phyloP scores from a whole-genome alignment of 2,329 filamentous ascomycete species.

The Blastomyces parvus region DNA sequence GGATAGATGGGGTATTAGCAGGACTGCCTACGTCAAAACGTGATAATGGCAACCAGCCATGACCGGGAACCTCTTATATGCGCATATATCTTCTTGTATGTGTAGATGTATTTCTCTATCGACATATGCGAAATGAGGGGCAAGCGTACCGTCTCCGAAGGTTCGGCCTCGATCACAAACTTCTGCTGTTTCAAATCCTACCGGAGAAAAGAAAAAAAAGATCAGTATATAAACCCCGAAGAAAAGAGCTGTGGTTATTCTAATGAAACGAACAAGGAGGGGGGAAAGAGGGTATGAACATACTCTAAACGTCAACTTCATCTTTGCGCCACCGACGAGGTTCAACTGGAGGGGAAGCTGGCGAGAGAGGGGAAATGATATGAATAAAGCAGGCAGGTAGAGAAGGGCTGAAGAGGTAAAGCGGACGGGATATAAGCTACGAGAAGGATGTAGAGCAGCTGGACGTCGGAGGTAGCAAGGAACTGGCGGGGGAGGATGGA shows the following conservation, averaged over 20 bases:
- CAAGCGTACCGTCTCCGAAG: constrained; percentile 73
- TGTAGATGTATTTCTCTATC: background rate
- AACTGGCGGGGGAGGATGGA: background rate
- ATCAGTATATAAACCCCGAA: background rate
- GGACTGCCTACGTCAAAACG: background rate
- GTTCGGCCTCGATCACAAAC: constrained; percentile 91
- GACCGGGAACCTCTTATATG: background rate
- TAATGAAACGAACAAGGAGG: background rate
- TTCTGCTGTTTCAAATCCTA: constrained; percentile 98
- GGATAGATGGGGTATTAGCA: background rate
- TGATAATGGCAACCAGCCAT: background rate
- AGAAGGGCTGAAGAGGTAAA: background rate
- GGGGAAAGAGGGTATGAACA: background rate
- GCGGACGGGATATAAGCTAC: background rate
- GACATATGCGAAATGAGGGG: background rate
- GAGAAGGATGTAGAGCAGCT: background rate
- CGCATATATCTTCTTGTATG: background rate
- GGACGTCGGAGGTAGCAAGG: background rate
- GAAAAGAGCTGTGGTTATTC: background rate
- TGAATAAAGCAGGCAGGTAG: background rate
- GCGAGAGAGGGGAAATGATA: background rate
- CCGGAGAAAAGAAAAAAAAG: constrained; percentile 8
- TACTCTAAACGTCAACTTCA: constrained; percentile 20
- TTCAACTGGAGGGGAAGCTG: constrained; percentile 3
- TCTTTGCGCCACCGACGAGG: constrained; percentile 10